Base-by-base conservation (phyloP, 208 protist species). In the Tetramitus jugosus region DNA sequence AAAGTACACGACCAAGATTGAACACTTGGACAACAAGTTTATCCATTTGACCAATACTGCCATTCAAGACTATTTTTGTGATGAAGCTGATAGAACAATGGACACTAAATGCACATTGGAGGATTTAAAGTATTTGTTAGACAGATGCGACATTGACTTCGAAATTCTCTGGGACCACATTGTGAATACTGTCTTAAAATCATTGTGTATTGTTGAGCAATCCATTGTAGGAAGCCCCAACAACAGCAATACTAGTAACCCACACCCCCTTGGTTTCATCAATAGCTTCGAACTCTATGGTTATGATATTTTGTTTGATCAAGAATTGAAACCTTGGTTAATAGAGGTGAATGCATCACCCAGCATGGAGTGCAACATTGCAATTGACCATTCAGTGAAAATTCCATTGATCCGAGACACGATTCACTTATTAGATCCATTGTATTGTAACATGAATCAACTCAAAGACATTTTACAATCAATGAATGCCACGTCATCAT, bases 221-320 rank as follows among this genome's bases (percentile, higher is more conserved):
- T 20, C 31, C 40, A 82, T 82, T 40, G 31, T 20, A 23, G 14
- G 75, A 13, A 13, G 20, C 20, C 76, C 26, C 86, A 79, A 88
- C n/a, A n/a, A n/a, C n/a, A n/a, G n/a, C n/a, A n/a, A n/a, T n/a
- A n/a, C n/a, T n/a, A n/a, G n/a, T n/a, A n/a, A n/a, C n/a, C n/a
- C n/a, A n/a, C n/a, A n/a, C n/a, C n/a, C n/a, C 29, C 76, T 86
- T n/a, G n/a, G n/a, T n/a, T n/a, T n/a, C n/a, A n/a, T n/a, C n/a
- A n/a, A n/a, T 93, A 96, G 90, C 77, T 99, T 98, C 87, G 96
- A 99, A 82, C 80, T 95, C 10, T 99, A 97, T 86, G 96, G 96
- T 26, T 98, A 95, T 79, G 96, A 99, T 83, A 88, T 99, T 13
- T 86, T 99, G 35, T 89, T 99, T 52, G 96, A 98, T 79, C 86